Evolutionary conservation across 331 rosid species (phyloP).

Genomic region (Acacia concinna): DNA sequence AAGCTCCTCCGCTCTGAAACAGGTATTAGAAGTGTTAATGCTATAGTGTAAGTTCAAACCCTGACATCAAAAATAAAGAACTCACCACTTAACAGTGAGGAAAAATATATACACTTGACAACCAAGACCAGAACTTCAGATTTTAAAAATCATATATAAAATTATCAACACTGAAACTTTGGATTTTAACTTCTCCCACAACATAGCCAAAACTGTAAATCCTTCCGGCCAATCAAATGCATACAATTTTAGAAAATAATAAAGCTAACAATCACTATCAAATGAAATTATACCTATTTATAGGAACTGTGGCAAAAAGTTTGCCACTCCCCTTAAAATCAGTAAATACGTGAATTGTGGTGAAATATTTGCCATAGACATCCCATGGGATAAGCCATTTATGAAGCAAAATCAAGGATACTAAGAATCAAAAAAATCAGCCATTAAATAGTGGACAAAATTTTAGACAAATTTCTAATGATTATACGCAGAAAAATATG

Average conservation of each 20-base stretch:
- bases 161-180: background rate
- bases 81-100: background rate
- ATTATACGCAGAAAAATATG: background rate
- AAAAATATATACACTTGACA: background rate
- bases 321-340: background rate
- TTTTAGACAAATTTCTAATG: background rate
- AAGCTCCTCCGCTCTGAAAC: slow-evolving; percentile 89
- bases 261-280: background rate
- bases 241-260: background rate
- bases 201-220: background rate
- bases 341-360: background rate
- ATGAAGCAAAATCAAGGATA: background rate
- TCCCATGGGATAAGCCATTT: background rate
- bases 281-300: background rate
- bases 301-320: background rate
- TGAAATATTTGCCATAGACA: background rate
- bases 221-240: background rate
- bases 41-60: background rate
- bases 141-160: background rate
- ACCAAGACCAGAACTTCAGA: slow-evolving; percentile 6
- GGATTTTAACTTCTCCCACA: background rate
- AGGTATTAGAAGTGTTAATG: slow-evolving; percentile 24
- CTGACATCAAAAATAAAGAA: background rate
- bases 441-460: background rate
- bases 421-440: background rate